Base-by-base conservation (phyloP, 106 monocot genomes). In the Phalaenopsis equestris region DNA sequence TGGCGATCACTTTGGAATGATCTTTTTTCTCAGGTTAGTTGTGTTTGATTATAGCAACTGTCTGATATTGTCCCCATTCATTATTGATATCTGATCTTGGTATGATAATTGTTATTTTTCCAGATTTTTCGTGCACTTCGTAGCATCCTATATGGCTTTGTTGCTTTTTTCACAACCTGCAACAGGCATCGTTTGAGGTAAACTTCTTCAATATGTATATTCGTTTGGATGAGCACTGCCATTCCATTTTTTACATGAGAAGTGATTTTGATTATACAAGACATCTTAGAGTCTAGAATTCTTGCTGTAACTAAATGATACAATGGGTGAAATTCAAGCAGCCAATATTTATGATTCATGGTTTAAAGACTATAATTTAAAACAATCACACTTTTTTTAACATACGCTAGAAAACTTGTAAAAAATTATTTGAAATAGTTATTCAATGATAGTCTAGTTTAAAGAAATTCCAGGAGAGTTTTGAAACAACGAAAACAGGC, bases 161-260 rank as follows among this genome's bases (percentile, higher is more conserved):
- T 95, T 86, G 93, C 99, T 16, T 99, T 99, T 77, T 95, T 89
- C 78, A 77, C 95, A 52, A 82, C 91, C 30, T 93, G 93, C 85
- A 99, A 99, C 72, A 86, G 99, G 74, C 99, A 99, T 79, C 95
- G 99, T 7, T 79, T 99, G 47, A 99, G 99, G 99, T 99, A 92
- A 58, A n/a, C 18, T 8, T 52, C 55, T 23, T 30, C 1, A 41
- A 9, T 30, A 39, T 37, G 41, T 21, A 15, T 64, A 49, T 21
- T 42, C 38, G 21, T 67, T 42, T 43, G 43, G 14, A 45, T 45
- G 19, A 45, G 43, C 4, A 39, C 16, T 11, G 14, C 36, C 12
- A 74, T 74, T 45, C 15, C 9, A 74, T 74, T 4, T 74, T 30
- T 77, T 75, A 39, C 3, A 70, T 38, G 70, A 70, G 38, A 36